phyloP scores from a whole-genome alignment of 2,329 filamentous ascomycete genomes.

The Pseudogymnoascus sp. region DNA sequence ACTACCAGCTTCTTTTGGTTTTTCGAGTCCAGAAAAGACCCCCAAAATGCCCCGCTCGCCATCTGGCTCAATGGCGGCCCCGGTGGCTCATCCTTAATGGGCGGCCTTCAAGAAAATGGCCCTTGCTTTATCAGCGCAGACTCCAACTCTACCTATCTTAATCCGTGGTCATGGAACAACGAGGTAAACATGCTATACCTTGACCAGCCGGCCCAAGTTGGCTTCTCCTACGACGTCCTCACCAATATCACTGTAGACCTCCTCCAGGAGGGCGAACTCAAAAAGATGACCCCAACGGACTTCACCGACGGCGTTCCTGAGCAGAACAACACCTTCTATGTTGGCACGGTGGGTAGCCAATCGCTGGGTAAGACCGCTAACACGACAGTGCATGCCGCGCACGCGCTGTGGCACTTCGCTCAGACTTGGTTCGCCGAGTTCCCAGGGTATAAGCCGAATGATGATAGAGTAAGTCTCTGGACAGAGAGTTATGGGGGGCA shows the following conservation, averaged over 20 bases:
- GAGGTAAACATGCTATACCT: constrained; percentile 43
- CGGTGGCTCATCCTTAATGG: constrained; percentile 50
- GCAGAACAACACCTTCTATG: constrained; percentile 44
- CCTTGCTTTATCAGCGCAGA: constrained; percentile 28
- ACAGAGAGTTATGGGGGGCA: constrained; percentile 59
- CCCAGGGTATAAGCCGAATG: constrained; percentile 41
- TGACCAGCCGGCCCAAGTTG: constrained; percentile 57
- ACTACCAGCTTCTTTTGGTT: constrained; percentile 35
- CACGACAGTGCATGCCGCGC: constrained; percentile 39
- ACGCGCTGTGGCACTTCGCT: constrained; percentile 45
- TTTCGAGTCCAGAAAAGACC: constrained; percentile 34
- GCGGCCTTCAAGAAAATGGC: constrained; percentile 49
- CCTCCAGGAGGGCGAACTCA: constrained; percentile 17
- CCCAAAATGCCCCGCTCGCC: constrained; percentile 39
- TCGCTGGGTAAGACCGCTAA: constrained; percentile 32
- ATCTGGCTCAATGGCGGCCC: constrained; percentile 59
- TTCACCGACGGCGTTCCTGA: constrained; percentile 27
- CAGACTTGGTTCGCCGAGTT: constrained; percentile 49
- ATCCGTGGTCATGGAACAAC: constrained; percentile 55
- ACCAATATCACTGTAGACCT: constrained; percentile 52
- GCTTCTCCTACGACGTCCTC: constrained; percentile 56
- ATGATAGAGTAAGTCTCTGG: constrained; percentile 51
- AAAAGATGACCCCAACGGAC: constrained; percentile 27
- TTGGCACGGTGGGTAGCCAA: constrained; percentile 44
- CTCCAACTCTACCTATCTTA: constrained; percentile 36